A percentile compares a stretch with the other conserved stretches of the same genome.
phyloP scores from a whole-genome alignment of 164 flowering plant species.

The Platanus orientalis region DNA sequence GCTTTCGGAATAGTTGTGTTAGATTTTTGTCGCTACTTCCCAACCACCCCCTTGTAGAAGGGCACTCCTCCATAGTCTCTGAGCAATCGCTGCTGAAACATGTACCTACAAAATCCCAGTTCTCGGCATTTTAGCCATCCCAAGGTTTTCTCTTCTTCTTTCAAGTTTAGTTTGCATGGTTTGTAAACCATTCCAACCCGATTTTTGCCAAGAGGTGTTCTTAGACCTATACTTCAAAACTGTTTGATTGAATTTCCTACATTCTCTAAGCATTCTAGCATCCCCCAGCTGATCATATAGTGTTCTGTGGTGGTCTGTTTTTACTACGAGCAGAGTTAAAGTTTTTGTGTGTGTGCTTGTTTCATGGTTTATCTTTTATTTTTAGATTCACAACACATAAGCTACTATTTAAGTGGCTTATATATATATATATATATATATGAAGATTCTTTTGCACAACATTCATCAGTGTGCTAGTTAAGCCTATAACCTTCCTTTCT shows the following conservation, averaged over 20 bases:
- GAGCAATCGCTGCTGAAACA: constrained; percentile 24
- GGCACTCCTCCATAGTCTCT: constrained; percentile 82
- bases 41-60: constrained; percentile 83
- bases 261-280: constrained; percentile 26
- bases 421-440: too few relatives aligned
- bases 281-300: constrained; percentile 17
- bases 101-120: constrained; percentile 2
- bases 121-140: constrained; percentile 9
- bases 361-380: too few relatives aligned
- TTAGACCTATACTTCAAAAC: constrained; percentile 41
- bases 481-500: too few relatives aligned
- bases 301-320: too few relatives aligned
- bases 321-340: constrained; percentile 12
- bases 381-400: too few relatives aligned
- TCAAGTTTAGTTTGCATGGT: constrained; percentile 20
- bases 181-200: constrained; percentile 42
- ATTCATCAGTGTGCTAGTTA: too few relatives aligned
- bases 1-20: too few relatives aligned
- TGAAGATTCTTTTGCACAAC: too few relatives aligned
- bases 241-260: constrained; percentile 37
- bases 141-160: constrained; percentile 13
- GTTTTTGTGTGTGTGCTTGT: too few relatives aligned
- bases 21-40: too few relatives aligned
- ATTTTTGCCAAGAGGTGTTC: constrained; percentile 44
- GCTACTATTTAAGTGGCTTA: too few relatives aligned